phyloP scores from a whole-genome alignment of 2,329 filamentous ascomycete genomes.

The Penicillium sp. region DNA sequence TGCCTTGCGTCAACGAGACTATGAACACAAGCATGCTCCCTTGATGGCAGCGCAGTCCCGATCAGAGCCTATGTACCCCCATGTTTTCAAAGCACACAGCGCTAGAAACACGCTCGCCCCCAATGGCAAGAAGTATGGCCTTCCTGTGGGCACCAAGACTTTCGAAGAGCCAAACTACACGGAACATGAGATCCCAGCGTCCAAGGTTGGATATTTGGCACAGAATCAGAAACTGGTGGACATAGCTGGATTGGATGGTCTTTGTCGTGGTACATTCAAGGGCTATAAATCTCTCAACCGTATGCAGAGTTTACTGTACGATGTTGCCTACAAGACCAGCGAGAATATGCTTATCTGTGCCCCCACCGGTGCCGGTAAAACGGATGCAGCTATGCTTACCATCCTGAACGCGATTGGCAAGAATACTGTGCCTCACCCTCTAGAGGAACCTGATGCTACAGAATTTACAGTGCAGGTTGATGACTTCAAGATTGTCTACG shows the following conservation, averaged over 20 bases:
- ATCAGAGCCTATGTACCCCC: conserved; percentile 76
- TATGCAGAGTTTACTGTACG: conserved; percentile 97
- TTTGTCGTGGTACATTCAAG: conserved; percentile 88
- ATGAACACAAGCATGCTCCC: conserved; percentile 74
- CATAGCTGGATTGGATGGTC: conserved; percentile 79
- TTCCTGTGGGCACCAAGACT: conserved; percentile 73
- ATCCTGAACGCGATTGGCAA: conserved; percentile 88
- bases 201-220: conserved; percentile 70
- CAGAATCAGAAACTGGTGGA: conserved; percentile 71
- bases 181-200: conserved; percentile 82
- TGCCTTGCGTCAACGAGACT: conserved; percentile 70
- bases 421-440: conserved; percentile 75
- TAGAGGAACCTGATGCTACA: conserved; percentile 67
- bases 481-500: conserved; percentile 97
- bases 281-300: conserved; percentile 92
- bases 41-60: conserved; percentile 70
- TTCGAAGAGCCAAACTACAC: conserved; percentile 77
- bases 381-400: conserved; percentile 95
- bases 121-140: conserved; percentile 75
- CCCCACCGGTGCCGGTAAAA: conserved; percentile 97
- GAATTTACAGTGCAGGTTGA: conserved; percentile 81
- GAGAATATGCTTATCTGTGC: conserved; percentile 99
- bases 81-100: conserved; percentile 82
- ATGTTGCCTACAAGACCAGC: conserved; percentile 89
- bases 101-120: conserved; percentile 82